Percentiles rank a stretch among this genome's conserved stretches.
phyloP scores from a whole-genome alignment of 768 basidiomycete species.

The Cystobasidium ongulense region DNA sequence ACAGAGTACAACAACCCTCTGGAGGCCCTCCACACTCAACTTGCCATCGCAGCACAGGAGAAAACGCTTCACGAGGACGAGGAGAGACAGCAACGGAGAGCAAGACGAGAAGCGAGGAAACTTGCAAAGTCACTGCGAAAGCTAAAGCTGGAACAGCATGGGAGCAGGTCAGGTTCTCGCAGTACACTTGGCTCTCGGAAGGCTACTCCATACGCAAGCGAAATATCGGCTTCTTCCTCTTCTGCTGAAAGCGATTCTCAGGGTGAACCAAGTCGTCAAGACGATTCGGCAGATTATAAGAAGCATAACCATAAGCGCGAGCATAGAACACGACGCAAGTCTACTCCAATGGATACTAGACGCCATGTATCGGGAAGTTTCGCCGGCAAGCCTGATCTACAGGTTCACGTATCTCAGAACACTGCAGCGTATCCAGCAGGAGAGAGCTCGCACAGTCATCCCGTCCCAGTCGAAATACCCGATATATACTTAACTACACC shows the following conservation, averaged over 20 bases:
- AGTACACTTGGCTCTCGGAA: not conserved
- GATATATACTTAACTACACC: not conserved
- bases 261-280: no score
- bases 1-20: conserved; percentile 1
- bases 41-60: not conserved
- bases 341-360: not conserved
- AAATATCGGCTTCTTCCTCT: not conserved
- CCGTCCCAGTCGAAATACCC: not conserved
- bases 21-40: not conserved
- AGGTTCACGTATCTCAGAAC: not conserved
- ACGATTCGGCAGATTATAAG: no score
- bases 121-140: not conserved
- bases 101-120: not conserved
- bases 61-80: not conserved
- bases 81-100: not conserved
- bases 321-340: not conserved
- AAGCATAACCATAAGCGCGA: not conserved
- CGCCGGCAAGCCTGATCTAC: not conserved
- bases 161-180: not conserved
- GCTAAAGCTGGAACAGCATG: not conserved
- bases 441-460: not conserved
- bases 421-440: not conserved
- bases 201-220: not conserved
- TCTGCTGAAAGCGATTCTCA: not conserved
- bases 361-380: not conserved